Evolutionary conservation across 441 rosid genomes (phyloP).

Genomic region (Pelargonium myrrhifolium): DNA sequence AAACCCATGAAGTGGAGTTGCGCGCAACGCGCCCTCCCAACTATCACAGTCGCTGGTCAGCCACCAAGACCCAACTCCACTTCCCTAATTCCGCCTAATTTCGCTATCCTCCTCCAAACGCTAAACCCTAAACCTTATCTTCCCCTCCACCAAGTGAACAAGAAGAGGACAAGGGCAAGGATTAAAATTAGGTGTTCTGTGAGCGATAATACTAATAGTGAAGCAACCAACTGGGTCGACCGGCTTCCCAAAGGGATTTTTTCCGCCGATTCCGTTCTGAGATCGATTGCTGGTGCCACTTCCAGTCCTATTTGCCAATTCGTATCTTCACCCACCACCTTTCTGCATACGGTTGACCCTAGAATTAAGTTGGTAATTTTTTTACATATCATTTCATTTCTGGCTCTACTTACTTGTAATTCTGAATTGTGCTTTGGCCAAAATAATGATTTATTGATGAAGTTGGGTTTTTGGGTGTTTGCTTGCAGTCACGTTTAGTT

Average conservation of each 20-base stretch:
- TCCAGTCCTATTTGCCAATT: slow-evolving; percentile 85
- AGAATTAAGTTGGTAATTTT: slow-evolving; percentile 63
- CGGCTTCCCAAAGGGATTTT: slow-evolving; percentile 50
- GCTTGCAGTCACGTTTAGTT: too few relatives aligned
- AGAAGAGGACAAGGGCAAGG: slow-evolving; percentile 15
- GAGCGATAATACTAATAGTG: slow-evolving; percentile 24
- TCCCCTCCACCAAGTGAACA: slow-evolving; percentile 7
- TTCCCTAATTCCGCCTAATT: not conserved
- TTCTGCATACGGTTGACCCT: slow-evolving; percentile 78
- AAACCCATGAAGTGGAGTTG: not conserved
- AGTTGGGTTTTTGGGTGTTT: not conserved
- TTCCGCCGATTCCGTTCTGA: slow-evolving; percentile 64
- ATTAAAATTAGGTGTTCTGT: slow-evolving; percentile 34
- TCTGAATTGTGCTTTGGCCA: not conserved
- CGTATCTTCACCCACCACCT: slow-evolving; percentile 71
- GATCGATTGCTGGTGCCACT: slow-evolving; percentile 64
- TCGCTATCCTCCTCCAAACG: slow-evolving; percentile 17
- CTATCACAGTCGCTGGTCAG: not conserved
- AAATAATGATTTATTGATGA: not conserved
- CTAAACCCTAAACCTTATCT: slow-evolving; percentile 22
- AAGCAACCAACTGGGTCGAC: slow-evolving; percentile 42
- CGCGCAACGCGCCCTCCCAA: not conserved
- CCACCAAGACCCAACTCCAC: too few relatives aligned
- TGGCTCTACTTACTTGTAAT: not conserved
- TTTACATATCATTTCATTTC: not conserved